A percentile compares a stretch with the other conserved stretches of the same genome.
phyloP scores from a whole-genome alignment of 2,329 filamentous ascomycete genomes.

The Clathrospora elynae region DNA sequence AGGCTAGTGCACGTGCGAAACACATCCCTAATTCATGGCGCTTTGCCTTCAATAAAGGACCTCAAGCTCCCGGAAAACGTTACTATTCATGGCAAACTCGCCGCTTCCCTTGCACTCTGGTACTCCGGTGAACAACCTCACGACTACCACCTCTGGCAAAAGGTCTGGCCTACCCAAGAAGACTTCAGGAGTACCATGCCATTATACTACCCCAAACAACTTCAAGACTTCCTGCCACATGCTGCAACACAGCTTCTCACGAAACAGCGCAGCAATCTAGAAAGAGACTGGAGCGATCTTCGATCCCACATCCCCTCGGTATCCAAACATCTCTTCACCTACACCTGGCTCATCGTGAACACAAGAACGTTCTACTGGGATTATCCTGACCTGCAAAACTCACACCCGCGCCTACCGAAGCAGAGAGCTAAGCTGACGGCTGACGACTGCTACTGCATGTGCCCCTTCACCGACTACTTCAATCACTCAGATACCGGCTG shows the following conservation, averaged over 20 bases:
- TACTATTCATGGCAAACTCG: conserved; percentile 73
- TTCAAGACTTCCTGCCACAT: conserved; percentile 50
- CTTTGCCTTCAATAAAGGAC: conserved; percentile 58
- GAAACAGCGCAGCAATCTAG: conserved; percentile 61
- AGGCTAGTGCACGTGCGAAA: conserved; percentile 68
- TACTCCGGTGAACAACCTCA: conserved; percentile 49
- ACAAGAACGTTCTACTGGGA: conserved; percentile 66
- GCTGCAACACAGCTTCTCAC: conserved; percentile 52
- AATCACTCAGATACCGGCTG: conserved; percentile 61
- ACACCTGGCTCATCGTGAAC: conserved; percentile 66
- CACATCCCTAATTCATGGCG: conserved; percentile 66
- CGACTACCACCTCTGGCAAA: conserved; percentile 62
- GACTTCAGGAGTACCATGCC: conserved; percentile 66
- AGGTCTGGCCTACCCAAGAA: conserved; percentile 66
- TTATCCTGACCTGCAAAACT: conserved; percentile 45
- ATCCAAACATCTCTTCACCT: conserved; percentile 54
- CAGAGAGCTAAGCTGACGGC: conserved; percentile 50
- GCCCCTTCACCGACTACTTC: conserved; percentile 75
- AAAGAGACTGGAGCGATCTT: conserved; percentile 57
- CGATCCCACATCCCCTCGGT: conserved; percentile 51
- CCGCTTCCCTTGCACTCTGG: conserved; percentile 66
- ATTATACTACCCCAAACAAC: conserved; percentile 56
- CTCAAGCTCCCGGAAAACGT: conserved; percentile 58
- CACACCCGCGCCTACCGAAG: conserved; percentile 50
- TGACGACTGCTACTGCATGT: conserved; percentile 68